Evolutionary conservation across 306 rosid species (phyloP).

Genomic region (Psophocarpus tetragonolobus): DNA sequence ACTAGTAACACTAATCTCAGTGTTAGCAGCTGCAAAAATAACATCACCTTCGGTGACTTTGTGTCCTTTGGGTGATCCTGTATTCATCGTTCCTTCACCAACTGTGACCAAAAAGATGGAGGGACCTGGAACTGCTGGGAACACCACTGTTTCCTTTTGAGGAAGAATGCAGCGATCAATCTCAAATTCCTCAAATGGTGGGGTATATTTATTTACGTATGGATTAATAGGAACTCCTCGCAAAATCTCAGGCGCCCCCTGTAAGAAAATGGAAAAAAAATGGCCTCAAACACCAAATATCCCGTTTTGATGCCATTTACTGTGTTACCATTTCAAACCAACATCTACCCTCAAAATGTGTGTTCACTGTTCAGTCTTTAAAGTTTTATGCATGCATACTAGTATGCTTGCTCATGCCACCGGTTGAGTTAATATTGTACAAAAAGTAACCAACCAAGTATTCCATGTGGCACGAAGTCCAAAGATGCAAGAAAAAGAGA

Average conservation of each 20-base stretch:
- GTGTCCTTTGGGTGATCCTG: constrained; percentile 43
- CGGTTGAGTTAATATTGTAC: constrained; percentile 35
- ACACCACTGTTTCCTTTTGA: constrained; percentile 50
- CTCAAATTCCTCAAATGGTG: constrained; percentile 93
- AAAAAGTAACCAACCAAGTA: constrained; percentile 26
- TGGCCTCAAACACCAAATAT: background rate
- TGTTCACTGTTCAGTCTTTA: background rate
- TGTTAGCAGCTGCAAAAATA: constrained; percentile 78
- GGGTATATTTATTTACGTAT: constrained; percentile 61
- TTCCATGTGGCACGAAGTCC: background rate
- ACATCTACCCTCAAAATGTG: background rate
- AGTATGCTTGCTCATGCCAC: background rate
- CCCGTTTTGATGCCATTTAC: background rate
- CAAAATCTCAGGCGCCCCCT: constrained; percentile 87
- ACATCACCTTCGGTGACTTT: constrained; percentile 69
- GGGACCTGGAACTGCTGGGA: constrained; percentile 77
- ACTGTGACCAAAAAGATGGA: constrained; percentile 64
- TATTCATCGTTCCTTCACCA: constrained; percentile 65
- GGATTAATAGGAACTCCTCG: constrained; percentile 63
- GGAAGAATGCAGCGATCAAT: constrained; percentile 77
- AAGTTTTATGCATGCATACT: constrained; percentile 28
- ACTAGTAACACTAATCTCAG: constrained; percentile 56
- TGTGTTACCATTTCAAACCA: background rate
- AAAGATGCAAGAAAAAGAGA: constrained; percentile 1
- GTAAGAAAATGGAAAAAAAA: constrained; percentile 16